Evolutionary conservation across 371 early-diverging fungal genomes (phyloP), one percentile per base, ranked within the genome.

Genomic region (Syncephalastrum monosporum): DNA sequence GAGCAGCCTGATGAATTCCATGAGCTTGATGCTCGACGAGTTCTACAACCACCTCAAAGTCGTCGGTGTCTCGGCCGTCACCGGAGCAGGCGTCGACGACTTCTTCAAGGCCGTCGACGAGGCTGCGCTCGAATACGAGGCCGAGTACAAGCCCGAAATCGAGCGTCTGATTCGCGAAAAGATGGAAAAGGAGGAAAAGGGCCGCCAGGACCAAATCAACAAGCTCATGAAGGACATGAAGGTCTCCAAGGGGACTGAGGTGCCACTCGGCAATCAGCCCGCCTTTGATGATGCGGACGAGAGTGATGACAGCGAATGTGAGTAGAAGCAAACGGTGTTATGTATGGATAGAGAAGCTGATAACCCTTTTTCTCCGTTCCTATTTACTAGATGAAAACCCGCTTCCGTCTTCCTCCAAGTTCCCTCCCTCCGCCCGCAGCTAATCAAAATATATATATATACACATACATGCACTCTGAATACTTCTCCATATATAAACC

Each of bases 21-120:
- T 99, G 96, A 91, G 94, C 55, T 67, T 99, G 55, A 95, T 98
- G 27, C 77, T 99, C 63, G 99, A 99, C 67, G 99, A 99, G 79
- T 99, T 99, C 68, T 99, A 99, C 72, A 82, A 86, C 47, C 85
- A 91, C 47, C 71, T 99, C 44, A 86, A 85, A 69, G 85, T 91
- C 8, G 92, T 91, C 1, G 91, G 93, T 19, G 95, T 99, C 10
- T 95, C 95, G 38, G 91, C 98, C 3, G 88, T 94, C 56, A 98
- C 98, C 0, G 99, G 99, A 8, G 84, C 78, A 10, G 99, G 99
- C 13, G 90, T 97, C 73, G 88, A 87, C 33, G 98, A 93, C 24
- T 90, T 99, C 64, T 88, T 99, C 59, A 82, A 82, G 13, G 90
- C 90, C 14, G 84, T 98, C 12, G 84, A 86, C 33, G 93, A 92